These are phyloP conservation scores for Didymella sp. DNA, from an alignment of 2,329 filamentous ascomycete genomes.

Conservation along the genomic window DNA sequence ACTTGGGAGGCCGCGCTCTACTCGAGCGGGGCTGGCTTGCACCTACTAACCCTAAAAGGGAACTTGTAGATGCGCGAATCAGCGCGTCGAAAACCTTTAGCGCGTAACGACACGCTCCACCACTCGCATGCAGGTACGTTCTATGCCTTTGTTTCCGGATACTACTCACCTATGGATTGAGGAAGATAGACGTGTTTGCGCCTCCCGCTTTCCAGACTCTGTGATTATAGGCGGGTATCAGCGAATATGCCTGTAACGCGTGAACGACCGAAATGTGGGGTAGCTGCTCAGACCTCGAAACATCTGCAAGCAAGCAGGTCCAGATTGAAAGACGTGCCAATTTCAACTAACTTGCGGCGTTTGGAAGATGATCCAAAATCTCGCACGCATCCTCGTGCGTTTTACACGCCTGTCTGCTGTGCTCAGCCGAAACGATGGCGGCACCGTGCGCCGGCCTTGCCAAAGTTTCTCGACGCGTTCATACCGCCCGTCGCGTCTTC, in stretches of 20 bases:
- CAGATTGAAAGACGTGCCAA: not conserved
- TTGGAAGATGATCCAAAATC: not conserved
- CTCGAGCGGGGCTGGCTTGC: slow-evolving; percentile 24
- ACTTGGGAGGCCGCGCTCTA: slow-evolving; percentile 16
- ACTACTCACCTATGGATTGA: not conserved
- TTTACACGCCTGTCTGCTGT: not conserved
- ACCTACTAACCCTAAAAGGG: too few relatives aligned
- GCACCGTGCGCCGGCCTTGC: slow-evolving; percentile 33
- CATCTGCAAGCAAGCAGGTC: not conserved
- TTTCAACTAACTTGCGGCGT: not conserved
- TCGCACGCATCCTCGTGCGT: not conserved
- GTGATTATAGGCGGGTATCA: not conserved
- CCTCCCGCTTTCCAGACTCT: not conserved
- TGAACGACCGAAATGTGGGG: slow-evolving; percentile 12
- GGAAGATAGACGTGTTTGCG: not conserved
- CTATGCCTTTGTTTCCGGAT: slow-evolving; percentile 8
- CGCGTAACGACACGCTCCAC: slow-evolving; percentile 29
- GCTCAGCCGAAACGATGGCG: slow-evolving; percentile 11
- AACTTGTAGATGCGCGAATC: slow-evolving; percentile 31
- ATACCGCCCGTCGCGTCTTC: slow-evolving; percentile 37
- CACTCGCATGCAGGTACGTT: slow-evolving; percentile 24
- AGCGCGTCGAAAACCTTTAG: slow-evolving; percentile 30
- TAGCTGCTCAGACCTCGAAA: slow-evolving; percentile 1
- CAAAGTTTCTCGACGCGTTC: slow-evolving; percentile 46
- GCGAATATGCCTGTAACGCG: not conserved